Evolutionary conservation across 208 protist species (phyloP), one percentile per base, ranked within the genome.

Genomic region (Trypanosomatidae sp.): DNA sequence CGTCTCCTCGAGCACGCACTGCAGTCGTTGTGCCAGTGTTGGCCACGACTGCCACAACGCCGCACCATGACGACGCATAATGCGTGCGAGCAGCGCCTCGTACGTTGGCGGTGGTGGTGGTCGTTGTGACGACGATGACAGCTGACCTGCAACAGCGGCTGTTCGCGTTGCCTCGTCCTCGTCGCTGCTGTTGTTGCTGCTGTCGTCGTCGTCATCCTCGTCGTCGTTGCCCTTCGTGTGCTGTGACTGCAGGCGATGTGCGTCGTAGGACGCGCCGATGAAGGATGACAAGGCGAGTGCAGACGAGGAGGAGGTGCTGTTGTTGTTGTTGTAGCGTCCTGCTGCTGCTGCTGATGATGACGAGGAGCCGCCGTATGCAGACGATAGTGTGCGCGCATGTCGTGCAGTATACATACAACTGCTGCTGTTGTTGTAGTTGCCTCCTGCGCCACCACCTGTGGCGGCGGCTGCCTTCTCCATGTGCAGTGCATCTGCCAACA

Each of bases 1-100:
- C 5, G 80, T 83, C 43, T 84, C 67, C 38, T 48, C 41, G 27
- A 85, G 58, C 41, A 52, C 58, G 30, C 23, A 41, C 32, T 59
- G 51, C 25, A 88, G 53, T 8, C 49, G 53, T 0, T 47, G 43
- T 18, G 54, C 43, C 33, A 88, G 53, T 6, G 61, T 26, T 6
- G 74, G 73, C 19, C 38, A 46, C 11, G 22, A 33, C 19, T 7
- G 22, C 2, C 38, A 43, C 30, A 88, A 55, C 13, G 13, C 42
- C 18, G 56, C 50, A 4, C 56, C 71, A 37, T 71, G 56, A 40
- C 28, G 20, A 33, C 44, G 24, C 55, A 69, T 53, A 4, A 88
- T 10, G 0, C 21, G 27, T 4, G 30, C 16, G 4, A 63, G 63
- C 11, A 61, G 18, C 1, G 51, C 35, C 40, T 71, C 51, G 43